These are phyloP conservation scores for Chlamydomonas schloesseri DNA, from an alignment of 139 green algal species.

Conservation along the genomic window DNA sequence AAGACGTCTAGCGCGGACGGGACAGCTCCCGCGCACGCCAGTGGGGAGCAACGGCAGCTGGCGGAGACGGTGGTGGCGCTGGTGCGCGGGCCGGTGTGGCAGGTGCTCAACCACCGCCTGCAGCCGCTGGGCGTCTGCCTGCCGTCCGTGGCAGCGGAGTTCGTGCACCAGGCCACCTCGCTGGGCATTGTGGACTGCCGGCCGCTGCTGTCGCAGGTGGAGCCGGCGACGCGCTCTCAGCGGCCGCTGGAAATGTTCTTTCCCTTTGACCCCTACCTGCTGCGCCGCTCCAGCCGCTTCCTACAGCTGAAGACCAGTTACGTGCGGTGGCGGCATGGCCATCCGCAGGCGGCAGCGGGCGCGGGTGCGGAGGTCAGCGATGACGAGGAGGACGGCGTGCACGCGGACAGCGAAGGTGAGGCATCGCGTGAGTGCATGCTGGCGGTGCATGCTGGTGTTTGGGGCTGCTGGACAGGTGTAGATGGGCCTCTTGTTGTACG, in stretches of 20 bases:
- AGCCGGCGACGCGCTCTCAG: slow-evolving; percentile 9
- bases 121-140: slow-evolving; percentile 77
- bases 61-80: slow-evolving; percentile 60
- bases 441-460: too few relatives aligned
- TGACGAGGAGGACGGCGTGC: slow-evolving; percentile 4
- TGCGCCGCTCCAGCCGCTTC: slow-evolving; percentile 72
- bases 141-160: slow-evolving; percentile 76
- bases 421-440: too few relatives aligned
- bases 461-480: too few relatives aligned
- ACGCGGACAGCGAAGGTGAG: slow-evolving; percentile 8
- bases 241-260: slow-evolving; percentile 94
- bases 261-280: slow-evolving; percentile 95
- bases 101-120: slow-evolving; percentile 71
- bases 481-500: too few relatives aligned
- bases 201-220: slow-evolving; percentile 24
- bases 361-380: slow-evolving; percentile 8
- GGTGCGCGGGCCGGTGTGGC: slow-evolving; percentile 48
- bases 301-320: slow-evolving; percentile 72
- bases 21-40: neutral
- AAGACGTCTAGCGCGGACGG: neutral
- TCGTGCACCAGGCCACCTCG: slow-evolving; percentile 63
- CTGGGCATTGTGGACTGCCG: slow-evolving; percentile 62
- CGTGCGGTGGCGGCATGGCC: slow-evolving; percentile 66
- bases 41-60: slow-evolving; percentile 14
- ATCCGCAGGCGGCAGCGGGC: slow-evolving; percentile 26